phyloP scores from a whole-genome alignment of 2,329 filamentous ascomycete genomes.

The Aspergillus neotritici region DNA sequence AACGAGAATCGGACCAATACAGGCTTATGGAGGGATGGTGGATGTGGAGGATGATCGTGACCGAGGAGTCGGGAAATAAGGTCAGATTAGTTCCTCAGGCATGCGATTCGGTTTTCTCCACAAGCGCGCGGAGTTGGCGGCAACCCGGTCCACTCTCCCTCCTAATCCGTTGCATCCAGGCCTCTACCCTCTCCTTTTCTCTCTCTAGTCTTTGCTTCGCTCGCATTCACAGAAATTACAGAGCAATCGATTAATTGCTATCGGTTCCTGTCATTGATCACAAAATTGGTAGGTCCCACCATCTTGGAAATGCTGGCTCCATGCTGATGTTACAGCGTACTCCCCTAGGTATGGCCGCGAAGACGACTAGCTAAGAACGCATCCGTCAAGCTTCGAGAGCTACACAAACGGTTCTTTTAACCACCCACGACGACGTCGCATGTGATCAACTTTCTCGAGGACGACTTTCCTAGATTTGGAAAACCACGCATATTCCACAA shows the following conservation, averaged over 20 bases:
- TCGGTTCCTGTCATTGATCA: neutral
- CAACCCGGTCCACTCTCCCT: constrained; percentile 15
- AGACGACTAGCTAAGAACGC: constrained; percentile 18
- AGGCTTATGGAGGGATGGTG: constrained; percentile 4
- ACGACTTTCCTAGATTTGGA: neutral
- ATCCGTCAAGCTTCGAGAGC: constrained; percentile 8
- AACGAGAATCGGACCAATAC: constrained; percentile 5
- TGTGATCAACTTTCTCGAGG: constrained; percentile 14
- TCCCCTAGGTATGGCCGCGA: constrained; percentile 17
- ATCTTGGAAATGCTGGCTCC: constrained; percentile 1
- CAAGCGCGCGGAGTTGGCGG: constrained; percentile 23
- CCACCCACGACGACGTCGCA: constrained; percentile 6
- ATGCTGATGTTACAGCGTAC: constrained; percentile 6
- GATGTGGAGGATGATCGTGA: constrained; percentile 13
- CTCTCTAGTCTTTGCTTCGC: neutral
- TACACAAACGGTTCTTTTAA: constrained; percentile 1
- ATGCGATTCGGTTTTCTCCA: constrained; percentile 18
- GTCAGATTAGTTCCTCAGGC: no score
- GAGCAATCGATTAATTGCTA: neutral
- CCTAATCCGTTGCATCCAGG: constrained; percentile 5
- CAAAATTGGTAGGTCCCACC: constrained; percentile 1
- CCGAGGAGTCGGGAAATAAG: constrained; percentile 3
- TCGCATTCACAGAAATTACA: constrained; percentile 2
- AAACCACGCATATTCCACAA: constrained; percentile 1
- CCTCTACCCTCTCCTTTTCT: constrained; percentile 3